Conservation (phyloP, 352 stramenopile species). For the Globisporangium canariense region DNA sequence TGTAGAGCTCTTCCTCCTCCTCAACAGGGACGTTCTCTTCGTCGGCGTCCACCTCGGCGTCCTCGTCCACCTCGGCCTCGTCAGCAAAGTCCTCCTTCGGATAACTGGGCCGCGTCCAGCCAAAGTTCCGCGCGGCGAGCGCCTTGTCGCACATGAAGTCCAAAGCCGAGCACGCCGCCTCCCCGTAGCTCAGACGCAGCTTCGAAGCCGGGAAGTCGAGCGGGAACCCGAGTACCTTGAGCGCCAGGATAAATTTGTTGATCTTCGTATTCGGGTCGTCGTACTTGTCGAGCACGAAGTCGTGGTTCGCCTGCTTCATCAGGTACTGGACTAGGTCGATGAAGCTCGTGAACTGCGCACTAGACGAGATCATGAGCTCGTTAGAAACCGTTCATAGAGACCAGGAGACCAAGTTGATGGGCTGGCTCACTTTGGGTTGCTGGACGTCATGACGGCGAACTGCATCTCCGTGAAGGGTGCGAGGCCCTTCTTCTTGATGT, state of each 20-base stretch:
- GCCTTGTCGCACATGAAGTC: constrained; percentile 86
- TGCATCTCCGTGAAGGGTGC: constrained; percentile 67
- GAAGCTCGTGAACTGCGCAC: constrained; percentile 78
- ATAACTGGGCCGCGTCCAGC: constrained; percentile 66
- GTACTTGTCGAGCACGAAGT: constrained; percentile 86
- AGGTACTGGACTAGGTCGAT: constrained; percentile 68
- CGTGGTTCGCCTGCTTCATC: constrained; percentile 75
- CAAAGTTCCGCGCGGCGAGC: constrained; percentile 55
- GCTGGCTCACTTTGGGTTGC: constrained; percentile 41
- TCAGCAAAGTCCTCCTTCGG: constrained; percentile 72
- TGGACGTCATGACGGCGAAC: constrained; percentile 50
- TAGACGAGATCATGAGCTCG: constrained; percentile 4
- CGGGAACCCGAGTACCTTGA: constrained; percentile 79
- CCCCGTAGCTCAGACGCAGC: constrained; percentile 74
- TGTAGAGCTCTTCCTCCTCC: constrained; percentile 42
- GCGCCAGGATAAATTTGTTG: constrained; percentile 84
- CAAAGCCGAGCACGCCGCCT: constrained; percentile 64
- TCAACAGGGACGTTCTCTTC: constrained; percentile 15
- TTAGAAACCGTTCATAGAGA: not conserved
- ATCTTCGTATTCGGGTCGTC: constrained; percentile 85
- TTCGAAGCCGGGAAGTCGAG: constrained; percentile 81
- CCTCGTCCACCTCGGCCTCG: constrained; percentile 55
- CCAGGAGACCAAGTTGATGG: not conserved
- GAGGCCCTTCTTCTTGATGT: constrained; percentile 74
- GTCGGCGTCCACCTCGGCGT: constrained; percentile 41